Conservation (phyloP, 2,329 filamentous ascomycete species). For the Bipolaris bicolor region DNA sequence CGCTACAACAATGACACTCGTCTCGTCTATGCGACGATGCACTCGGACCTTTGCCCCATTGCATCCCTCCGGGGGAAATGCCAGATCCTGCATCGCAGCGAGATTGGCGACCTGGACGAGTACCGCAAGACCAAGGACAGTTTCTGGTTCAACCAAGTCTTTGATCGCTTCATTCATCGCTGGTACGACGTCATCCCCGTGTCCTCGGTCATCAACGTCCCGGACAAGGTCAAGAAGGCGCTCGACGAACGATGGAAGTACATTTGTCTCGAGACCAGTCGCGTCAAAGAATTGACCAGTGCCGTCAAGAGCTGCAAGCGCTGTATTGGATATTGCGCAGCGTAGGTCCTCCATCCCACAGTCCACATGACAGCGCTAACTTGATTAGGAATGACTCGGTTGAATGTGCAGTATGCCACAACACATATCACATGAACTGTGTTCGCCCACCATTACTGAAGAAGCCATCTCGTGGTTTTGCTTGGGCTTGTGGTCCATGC, state of each 20-base stretch:
- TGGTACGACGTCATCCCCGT: constrained; percentile 97
- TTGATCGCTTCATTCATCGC: constrained; percentile 97
- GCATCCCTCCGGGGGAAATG: constrained; percentile 94
- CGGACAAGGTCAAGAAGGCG: constrained; percentile 91
- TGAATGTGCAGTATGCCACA: constrained; percentile 91
- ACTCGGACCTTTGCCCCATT: constrained; percentile 93
- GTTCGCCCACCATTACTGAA: constrained; percentile 90
- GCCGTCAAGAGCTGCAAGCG: constrained; percentile 96
- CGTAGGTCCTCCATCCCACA: constrained; percentile 61
- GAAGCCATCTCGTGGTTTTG: constrained; percentile 96
- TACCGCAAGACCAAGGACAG: constrained; percentile 84
- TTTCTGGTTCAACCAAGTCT: constrained; percentile 98
- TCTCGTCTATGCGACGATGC: constrained; percentile 95
- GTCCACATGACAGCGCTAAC: constrained; percentile 20
- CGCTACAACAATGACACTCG: constrained; percentile 90
- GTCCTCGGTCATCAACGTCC: constrained; percentile 91
- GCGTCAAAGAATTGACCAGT: constrained; percentile 93
- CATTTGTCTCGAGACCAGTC: constrained; percentile 90
- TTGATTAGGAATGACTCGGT: constrained; percentile 82
- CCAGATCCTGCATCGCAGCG: constrained; percentile 83
- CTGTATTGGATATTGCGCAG: constrained; percentile 89
- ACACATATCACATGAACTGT: constrained; percentile 98
- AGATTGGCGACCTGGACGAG: constrained; percentile 80
- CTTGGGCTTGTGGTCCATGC: constrained; percentile 96
- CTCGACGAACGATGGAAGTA: constrained; percentile 96